Evolutionary conservation across 352 stramenopile genomes (phyloP).

Genomic region (Halophytophthora polymorphica): DNA sequence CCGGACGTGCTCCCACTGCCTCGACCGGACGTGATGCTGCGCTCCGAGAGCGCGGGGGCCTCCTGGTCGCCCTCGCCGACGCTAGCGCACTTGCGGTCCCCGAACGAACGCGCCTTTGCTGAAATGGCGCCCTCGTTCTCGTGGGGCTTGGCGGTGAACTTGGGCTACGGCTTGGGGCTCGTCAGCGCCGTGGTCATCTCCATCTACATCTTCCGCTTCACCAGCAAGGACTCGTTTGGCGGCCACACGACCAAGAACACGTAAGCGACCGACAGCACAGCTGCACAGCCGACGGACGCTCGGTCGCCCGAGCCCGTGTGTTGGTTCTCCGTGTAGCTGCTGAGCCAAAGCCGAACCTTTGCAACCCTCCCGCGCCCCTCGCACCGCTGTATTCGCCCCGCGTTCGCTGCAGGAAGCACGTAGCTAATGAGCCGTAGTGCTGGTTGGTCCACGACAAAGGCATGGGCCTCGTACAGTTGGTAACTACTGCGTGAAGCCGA

Average conservation of each 20-base stretch:
- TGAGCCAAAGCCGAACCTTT: too few species aligned
- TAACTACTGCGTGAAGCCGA: too few species aligned
- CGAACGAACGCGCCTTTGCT: conserved; percentile 34
- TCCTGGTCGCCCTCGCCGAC: conserved; percentile 16
- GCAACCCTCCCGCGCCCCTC: too few species aligned
- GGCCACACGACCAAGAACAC: conserved; percentile 30
- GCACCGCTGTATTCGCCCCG: too few species aligned
- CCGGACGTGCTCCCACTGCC: conserved; percentile 37
- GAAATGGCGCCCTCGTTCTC: conserved; percentile 30
- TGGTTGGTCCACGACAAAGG: not conserved
- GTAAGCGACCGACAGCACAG: conserved; percentile 7
- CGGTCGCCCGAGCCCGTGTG: too few species aligned
- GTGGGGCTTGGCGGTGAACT: conserved; percentile 24
- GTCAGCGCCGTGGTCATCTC: conserved; percentile 42
- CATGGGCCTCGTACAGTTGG: too few species aligned
- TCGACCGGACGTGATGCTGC: conserved; percentile 25
- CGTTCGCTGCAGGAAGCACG: too few species aligned
- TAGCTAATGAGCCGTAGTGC: too few species aligned
- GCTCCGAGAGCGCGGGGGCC: conserved; percentile 10
- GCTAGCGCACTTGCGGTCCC: conserved; percentile 24
- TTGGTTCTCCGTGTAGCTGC: too few species aligned
- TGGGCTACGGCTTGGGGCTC: conserved; percentile 55
- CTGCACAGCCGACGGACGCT: not conserved
- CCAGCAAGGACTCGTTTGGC: conserved; percentile 25
- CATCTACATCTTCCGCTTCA: conserved; percentile 60